These are phyloP conservation scores for Cymbopogon citratus DNA, from an alignment of 176 grass and related monocot species.

Conservation along the genomic window DNA sequence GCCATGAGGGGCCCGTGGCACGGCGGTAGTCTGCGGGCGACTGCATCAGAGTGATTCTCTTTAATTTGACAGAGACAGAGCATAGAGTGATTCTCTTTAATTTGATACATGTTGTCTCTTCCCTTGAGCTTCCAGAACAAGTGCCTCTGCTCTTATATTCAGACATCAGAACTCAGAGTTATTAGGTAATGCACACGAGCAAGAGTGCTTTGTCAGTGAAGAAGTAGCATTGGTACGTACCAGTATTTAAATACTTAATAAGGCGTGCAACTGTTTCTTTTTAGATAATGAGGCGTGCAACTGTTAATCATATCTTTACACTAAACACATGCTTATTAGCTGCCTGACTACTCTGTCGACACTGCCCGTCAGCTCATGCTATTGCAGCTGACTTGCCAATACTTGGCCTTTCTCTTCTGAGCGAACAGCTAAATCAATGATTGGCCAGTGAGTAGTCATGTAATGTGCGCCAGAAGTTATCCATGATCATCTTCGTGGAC, in stretches of 20 bases:
- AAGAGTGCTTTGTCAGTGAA: background rate
- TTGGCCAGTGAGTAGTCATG: background rate
- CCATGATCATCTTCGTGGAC: background rate
- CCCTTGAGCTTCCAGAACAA: background rate
- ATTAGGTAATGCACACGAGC: background rate
- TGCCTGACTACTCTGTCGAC: background rate
- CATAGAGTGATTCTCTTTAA: background rate
- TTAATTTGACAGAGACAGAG: conserved; percentile 2
- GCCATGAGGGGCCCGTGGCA: no score
- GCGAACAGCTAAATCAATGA: conserved; percentile 15
- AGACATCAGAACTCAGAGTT: background rate
- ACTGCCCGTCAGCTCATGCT: background rate
- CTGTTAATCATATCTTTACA: background rate
- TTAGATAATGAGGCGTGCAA: no score
- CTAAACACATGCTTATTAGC: background rate
- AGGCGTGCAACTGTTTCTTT: background rate
- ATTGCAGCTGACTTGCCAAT: conserved; percentile 10
- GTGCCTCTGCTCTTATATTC: background rate
- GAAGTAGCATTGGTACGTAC: background rate
- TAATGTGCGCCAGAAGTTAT: background rate
- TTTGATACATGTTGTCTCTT: background rate
- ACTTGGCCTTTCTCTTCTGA: background rate
- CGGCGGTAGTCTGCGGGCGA: no score
- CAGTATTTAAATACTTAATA: background rate
- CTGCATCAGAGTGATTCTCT: no score